Conservation (phyloP, 441 rosid species). For the Geranium incanum region DNA sequence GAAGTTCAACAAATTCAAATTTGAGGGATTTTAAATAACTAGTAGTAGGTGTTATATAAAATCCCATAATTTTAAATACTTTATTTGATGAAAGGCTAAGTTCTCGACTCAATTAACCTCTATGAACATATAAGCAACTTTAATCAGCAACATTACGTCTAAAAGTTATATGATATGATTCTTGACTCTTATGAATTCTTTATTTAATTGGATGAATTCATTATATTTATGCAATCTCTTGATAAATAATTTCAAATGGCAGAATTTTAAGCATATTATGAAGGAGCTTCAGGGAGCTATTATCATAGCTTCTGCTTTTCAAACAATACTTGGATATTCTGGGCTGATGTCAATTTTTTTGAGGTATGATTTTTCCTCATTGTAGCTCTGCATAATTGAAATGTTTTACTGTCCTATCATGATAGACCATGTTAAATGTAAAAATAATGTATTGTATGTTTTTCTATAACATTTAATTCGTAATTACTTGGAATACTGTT, state of each 20-base stretch:
- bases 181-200: background rate
- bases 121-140: no score
- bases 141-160: no score
- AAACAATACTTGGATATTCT: slow-evolving; percentile 74
- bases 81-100: no score
- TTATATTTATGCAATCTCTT: background rate
- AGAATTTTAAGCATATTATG: slow-evolving; percentile 94
- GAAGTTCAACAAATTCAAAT: no score
- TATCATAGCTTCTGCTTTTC: slow-evolving; percentile 80
- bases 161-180: background rate
- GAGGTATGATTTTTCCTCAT: slow-evolving; percentile 42
- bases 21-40: no score
- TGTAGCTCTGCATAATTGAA: slow-evolving; percentile 1
- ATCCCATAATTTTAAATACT: no score
- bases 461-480: background rate
- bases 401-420: slow-evolving; percentile 7
- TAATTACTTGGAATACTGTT: background rate
- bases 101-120: no score
- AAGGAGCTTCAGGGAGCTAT: slow-evolving; percentile 86
- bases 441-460: background rate
- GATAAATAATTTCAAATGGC: slow-evolving; percentile 21
- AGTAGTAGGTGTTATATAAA: no score
- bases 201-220: background rate
- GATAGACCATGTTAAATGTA: slow-evolving; percentile 4
- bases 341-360: slow-evolving; percentile 74